Percentiles rank a stretch among this genome's conserved stretches.
These are phyloP conservation scores for Lodderomyces pseudojiufengensis DNA, from an alignment of 1,139 yeast species.

Conservation along the genomic window DNA sequence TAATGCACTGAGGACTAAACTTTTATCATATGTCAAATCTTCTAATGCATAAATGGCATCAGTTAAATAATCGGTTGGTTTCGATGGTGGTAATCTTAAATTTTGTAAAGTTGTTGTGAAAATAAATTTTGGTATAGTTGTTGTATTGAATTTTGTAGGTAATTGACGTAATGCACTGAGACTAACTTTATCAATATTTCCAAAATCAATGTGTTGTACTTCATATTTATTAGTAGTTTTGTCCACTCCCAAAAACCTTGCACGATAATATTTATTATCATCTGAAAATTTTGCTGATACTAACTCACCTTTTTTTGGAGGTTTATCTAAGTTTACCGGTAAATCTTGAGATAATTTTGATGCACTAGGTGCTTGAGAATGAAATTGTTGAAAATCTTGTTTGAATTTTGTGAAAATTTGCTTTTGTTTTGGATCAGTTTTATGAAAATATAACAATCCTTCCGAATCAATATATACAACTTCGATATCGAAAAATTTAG, in stretches of 20 bases:
- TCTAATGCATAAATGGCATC: constrained; percentile 59
- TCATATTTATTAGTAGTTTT: constrained; percentile 43
- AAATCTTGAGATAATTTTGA: constrained; percentile 37
- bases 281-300: constrained; percentile 58
- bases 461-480: constrained; percentile 48
- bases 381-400: constrained; percentile 44
- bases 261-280: constrained; percentile 60
- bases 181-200: constrained; percentile 51
- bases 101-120: constrained; percentile 54
- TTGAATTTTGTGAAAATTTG: constrained; percentile 41
- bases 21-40: constrained; percentile 51
- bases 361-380: constrained; percentile 38
- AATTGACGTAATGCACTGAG: constrained; percentile 48
- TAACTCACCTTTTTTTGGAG: constrained; percentile 55
- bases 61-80: constrained; percentile 55
- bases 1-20: constrained; percentile 55
- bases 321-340: constrained; percentile 41
- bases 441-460: constrained; percentile 57
- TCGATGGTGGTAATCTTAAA: constrained; percentile 57
- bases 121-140: constrained; percentile 52
- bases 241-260: constrained; percentile 50
- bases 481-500: constrained; percentile 58
- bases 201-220: constrained; percentile 65
- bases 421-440: constrained; percentile 33
- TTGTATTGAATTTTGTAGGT: constrained; percentile 48